phyloP scores from a whole-genome alignment of 2,329 filamentous ascomycete species.

The Alternaria metachromatica region DNA sequence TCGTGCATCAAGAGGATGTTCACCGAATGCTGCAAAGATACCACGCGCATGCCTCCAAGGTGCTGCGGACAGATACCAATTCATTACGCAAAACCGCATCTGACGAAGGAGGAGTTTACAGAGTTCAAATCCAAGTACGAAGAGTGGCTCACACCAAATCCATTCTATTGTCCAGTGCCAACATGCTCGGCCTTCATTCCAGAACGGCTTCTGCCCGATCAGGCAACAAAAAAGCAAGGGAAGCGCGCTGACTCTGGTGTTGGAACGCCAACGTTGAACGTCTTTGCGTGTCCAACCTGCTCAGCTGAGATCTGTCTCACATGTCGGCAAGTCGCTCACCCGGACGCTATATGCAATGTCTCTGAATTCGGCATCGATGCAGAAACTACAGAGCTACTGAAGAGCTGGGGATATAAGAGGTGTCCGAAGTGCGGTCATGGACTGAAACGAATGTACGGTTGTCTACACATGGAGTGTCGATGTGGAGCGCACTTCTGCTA shows the following conservation, averaged over 20 bases:
- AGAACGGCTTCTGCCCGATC: conserved; percentile 27
- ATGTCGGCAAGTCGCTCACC: conserved; percentile 54
- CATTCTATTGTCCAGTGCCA: conserved; percentile 58
- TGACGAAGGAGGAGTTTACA: conserved; percentile 46
- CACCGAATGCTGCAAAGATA: conserved; percentile 48
- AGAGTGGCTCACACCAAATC: conserved; percentile 55
- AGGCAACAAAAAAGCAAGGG: conserved; percentile 9
- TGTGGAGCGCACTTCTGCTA: conserved; percentile 62
- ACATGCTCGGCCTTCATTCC: conserved; percentile 59
- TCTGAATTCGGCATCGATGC: conserved; percentile 43
- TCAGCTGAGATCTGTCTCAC: conserved; percentile 50
- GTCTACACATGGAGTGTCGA: conserved; percentile 56
- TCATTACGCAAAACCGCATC: conserved; percentile 45
- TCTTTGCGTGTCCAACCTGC: conserved; percentile 56
- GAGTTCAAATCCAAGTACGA: conserved; percentile 54
- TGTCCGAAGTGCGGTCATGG: conserved; percentile 60
- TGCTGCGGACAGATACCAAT: conserved; percentile 56
- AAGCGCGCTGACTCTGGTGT: conserved; percentile 37
- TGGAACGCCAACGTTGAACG: conserved; percentile 27
- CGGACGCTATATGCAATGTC: conserved; percentile 44
- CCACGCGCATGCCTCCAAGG: conserved; percentile 53
- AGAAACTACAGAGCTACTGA: conserved; percentile 48
- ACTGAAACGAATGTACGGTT: conserved; percentile 58
- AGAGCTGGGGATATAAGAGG: conserved; percentile 56
- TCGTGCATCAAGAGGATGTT: conserved; percentile 53